These are phyloP conservation scores for Lachancea sp. DNA, from an alignment of 805 yeast species.

Conservation along the genomic window DNA sequence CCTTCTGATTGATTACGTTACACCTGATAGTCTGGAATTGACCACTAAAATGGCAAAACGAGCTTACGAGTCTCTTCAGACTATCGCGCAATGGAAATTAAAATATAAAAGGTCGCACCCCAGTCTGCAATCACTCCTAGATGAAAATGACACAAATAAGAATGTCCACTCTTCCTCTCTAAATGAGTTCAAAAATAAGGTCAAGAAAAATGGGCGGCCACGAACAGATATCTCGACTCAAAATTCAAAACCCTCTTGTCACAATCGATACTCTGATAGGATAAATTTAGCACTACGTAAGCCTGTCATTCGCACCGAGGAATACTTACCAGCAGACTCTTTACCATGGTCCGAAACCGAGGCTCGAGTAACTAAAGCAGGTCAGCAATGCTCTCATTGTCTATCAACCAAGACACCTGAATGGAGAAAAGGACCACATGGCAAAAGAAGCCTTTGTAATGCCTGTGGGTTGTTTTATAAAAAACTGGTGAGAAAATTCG, in stretches of 20 bases:
- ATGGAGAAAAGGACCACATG: slow-evolving; percentile 80
- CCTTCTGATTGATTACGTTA: slow-evolving; percentile 5
- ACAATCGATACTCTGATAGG: not conserved
- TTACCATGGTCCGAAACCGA: not conserved
- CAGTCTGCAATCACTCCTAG: not conserved
- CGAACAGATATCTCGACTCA: not conserved
- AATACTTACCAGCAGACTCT: not conserved
- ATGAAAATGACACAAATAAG: not conserved
- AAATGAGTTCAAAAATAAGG: not conserved
- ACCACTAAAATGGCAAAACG: slow-evolving; percentile 4
- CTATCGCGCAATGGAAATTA: slow-evolving; percentile 4
- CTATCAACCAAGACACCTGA: slow-evolving; percentile 48
- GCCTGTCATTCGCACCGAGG: not conserved
- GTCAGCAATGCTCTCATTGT: slow-evolving; percentile 16
- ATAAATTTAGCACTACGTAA: not conserved
- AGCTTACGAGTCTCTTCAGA: slow-evolving; percentile 2
- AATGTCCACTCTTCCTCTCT: not conserved
- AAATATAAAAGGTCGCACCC: not conserved
- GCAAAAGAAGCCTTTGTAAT: slow-evolving; percentile 69
- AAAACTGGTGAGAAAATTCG: slow-evolving; percentile 45
- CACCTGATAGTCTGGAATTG: slow-evolving; percentile 3
- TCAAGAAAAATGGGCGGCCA: not conserved
- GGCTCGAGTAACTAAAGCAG: not conserved
- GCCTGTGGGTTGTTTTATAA: slow-evolving; percentile 78
- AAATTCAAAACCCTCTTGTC: not conserved